Evolutionary conservation across 2,329 filamentous ascomycete genomes (phyloP).

Genomic region (Zymoseptoria brevis): DNA sequence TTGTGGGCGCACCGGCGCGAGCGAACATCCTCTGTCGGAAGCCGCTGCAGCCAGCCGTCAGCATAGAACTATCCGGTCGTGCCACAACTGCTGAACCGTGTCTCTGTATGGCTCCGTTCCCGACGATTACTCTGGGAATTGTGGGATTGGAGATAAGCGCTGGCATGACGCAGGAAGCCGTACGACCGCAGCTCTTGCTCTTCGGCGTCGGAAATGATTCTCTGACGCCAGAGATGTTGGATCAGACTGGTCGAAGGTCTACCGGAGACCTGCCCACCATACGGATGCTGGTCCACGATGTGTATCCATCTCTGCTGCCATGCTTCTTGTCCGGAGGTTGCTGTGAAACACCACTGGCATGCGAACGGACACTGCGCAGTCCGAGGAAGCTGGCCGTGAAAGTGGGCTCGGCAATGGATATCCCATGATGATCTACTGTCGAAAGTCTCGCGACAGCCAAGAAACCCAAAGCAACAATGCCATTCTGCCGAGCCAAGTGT

Average conservation of each 20-base stretch:
- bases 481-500: not conserved
- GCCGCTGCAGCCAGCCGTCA: not conserved
- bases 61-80: not conserved
- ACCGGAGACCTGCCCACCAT: not conserved
- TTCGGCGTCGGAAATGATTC: slow-evolving; percentile 9
- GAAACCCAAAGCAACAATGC: slow-evolving; percentile 15
- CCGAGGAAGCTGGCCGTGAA: slow-evolving; percentile 10
- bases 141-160: slow-evolving; percentile 5
- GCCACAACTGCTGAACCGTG: not conserved
- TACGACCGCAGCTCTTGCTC: slow-evolving; percentile 12
- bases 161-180: slow-evolving; percentile 6
- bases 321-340: slow-evolving; percentile 7
- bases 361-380: slow-evolving; percentile 13
- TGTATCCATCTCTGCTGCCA: slow-evolving; percentile 14
- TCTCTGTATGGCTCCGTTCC: not conserved
- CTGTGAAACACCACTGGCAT: slow-evolving; percentile 5
- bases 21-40: not conserved
- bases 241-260: slow-evolving; percentile 5
- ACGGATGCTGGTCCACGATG: slow-evolving; percentile 4
- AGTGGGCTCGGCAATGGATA: slow-evolving; percentile 12
- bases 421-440: slow-evolving; percentile 10
- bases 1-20: not conserved
- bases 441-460: slow-evolving; percentile 11
- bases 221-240: slow-evolving; percentile 12
- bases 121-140: not conserved